These are phyloP conservation scores for Beverwykella pulmonaria DNA, from an alignment of 495 filamentous ascomycete genomes.

Conservation along the genomic window DNA sequence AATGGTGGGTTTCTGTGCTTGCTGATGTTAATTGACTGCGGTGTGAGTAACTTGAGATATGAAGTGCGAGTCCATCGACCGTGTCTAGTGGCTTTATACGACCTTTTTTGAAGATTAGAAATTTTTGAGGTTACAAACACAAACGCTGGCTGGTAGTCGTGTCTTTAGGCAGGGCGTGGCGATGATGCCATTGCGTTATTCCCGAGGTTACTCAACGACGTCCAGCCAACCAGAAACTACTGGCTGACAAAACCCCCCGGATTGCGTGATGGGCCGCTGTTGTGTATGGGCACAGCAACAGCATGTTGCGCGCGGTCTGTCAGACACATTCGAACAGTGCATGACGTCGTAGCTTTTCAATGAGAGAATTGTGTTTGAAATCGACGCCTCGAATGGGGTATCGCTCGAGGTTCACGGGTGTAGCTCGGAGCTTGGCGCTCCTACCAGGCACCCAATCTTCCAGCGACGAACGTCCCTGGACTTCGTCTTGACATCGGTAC, in stretches of 20 bases:
- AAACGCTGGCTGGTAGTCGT: too few relatives aligned
- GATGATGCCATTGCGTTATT: slow-evolving; percentile 37
- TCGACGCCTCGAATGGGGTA: neutral
- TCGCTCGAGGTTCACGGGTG: neutral
- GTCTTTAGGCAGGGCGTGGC: slow-evolving; percentile 6
- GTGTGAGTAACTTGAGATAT: slow-evolving; percentile 14
- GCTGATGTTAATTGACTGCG: slow-evolving; percentile 5
- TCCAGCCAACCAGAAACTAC: neutral
- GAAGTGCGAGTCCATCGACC: neutral
- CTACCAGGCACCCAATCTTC: too few relatives aligned
- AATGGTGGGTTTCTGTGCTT: neutral
- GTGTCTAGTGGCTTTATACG: slow-evolving; percentile 11
- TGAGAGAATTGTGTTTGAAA: neutral
- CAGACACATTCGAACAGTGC: neutral
- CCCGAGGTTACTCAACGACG: slow-evolving; percentile 25
- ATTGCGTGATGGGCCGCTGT: slow-evolving; percentile 21
- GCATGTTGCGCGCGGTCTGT: neutral
- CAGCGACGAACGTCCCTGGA: neutral
- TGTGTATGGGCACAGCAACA: too few relatives aligned
- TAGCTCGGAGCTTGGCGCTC: slow-evolving; percentile 1
- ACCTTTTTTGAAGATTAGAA: slow-evolving; percentile 24
- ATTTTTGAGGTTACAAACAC: slow-evolving; percentile 13
- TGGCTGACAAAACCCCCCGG: slow-evolving; percentile 30
- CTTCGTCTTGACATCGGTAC: slow-evolving; percentile 14
- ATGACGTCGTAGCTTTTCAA: neutral